Evolutionary conservation across 163 green algal genomes (phyloP).

Genomic region (Prototheca cutis): DNA sequence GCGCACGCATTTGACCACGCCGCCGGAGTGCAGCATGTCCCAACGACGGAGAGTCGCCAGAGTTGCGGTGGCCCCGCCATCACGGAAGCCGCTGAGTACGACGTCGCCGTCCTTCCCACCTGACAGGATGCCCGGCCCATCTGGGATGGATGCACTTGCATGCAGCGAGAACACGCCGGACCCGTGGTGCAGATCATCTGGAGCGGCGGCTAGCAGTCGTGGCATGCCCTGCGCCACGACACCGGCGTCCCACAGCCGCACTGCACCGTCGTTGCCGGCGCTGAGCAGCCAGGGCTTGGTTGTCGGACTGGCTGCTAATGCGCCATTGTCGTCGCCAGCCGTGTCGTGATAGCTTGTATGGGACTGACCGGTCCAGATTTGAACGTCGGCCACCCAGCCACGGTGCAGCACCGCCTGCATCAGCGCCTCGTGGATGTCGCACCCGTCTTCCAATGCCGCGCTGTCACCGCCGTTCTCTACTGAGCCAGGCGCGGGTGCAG

Average conservation of each 20-base stretch:
- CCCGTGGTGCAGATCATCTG: not conserved
- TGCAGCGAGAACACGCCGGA: constrained; percentile 28
- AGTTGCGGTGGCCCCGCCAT: not conserved
- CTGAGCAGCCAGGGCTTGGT: constrained; percentile 10
- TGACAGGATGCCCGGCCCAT: constrained; percentile 4
- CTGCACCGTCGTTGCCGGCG: constrained; percentile 20
- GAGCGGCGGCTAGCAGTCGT: not conserved
- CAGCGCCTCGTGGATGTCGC: constrained; percentile 4
- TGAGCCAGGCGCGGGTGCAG: not conserved
- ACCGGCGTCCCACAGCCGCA: constrained; percentile 21
- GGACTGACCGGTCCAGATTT: constrained; percentile 4
- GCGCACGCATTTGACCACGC: constrained; percentile 24
- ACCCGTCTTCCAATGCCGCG: not conserved
- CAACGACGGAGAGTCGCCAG: constrained; percentile 2
- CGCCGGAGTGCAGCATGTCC: constrained; percentile 11
- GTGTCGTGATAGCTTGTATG: not conserved
- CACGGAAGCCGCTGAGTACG: constrained; percentile 4
- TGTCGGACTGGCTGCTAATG: not conserved
- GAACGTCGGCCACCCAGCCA: constrained; percentile 28
- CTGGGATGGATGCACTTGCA: not conserved
- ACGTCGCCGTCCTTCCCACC: constrained; percentile 20
- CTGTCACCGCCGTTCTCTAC: too few species aligned
- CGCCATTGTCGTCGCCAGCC: not conserved
- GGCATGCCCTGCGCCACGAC: not conserved
- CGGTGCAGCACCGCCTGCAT: constrained; percentile 16